phyloP scores from a whole-genome alignment of 352 stramenopile species.

The Halophytophthora batemanensis region DNA sequence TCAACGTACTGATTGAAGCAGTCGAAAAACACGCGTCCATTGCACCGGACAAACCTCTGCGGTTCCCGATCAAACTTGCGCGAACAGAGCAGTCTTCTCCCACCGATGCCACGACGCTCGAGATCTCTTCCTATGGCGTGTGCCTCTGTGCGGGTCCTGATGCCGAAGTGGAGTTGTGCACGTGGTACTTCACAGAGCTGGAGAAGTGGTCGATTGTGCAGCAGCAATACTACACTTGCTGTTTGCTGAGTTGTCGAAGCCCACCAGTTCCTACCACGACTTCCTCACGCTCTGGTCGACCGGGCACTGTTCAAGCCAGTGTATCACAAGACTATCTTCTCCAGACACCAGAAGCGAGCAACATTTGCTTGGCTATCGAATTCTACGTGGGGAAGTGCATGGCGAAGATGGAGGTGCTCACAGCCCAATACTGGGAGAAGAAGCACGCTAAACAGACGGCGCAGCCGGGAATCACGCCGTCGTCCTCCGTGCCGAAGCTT shows the following conservation, averaged over 20 bases:
- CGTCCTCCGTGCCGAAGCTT: conserved; percentile 3
- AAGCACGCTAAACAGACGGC: conserved; percentile 2
- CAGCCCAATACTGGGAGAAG: conserved; percentile 26
- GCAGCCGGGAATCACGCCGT: conserved; percentile 1
- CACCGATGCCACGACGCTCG: conserved; percentile 40
- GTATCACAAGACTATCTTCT: conserved; percentile 55
- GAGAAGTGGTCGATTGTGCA: conserved; percentile 70
- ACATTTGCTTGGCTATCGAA: conserved; percentile 66
- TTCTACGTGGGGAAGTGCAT: conserved; percentile 82
- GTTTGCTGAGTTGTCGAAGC: conserved; percentile 50
- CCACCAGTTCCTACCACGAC: conserved; percentile 7
- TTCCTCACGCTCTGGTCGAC: conserved; percentile 1
- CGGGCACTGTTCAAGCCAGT: conserved; percentile 8
- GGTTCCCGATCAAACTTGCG: conserved; percentile 47
- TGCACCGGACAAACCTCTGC: conserved; percentile 41
- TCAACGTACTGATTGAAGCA: conserved; percentile 46
- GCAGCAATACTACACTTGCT: conserved; percentile 55
- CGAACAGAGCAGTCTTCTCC: conserved; percentile 33
- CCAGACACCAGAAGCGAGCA: conserved; percentile 44
- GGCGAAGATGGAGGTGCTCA: conserved; percentile 65
- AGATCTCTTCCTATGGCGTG: conserved; percentile 62
- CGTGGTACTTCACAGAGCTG: conserved; percentile 80
- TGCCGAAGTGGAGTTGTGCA: conserved; percentile 44
- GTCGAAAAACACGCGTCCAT: conserved; percentile 59
- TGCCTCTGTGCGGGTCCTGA: conserved; percentile 43